Base-by-base conservation (phyloP, 192 early-diverging fungal genomes). In the Radiomyces spectabilis region DNA sequence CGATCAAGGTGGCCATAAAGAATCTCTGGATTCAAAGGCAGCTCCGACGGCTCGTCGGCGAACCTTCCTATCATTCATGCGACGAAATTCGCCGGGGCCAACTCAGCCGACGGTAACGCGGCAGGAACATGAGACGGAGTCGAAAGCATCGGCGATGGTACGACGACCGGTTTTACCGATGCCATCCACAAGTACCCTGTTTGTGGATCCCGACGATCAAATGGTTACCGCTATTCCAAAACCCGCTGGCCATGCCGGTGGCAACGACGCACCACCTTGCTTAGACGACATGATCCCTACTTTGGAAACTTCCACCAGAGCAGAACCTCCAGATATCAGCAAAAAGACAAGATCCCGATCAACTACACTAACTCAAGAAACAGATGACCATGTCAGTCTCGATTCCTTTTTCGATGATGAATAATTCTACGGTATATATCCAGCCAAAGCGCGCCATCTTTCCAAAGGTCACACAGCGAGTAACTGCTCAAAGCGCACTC, bases 121-220 rank as follows among this genome's bases (percentile, higher is more conserved):
- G 7, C 29, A 0, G 42, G 42, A 50, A 37, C 5, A 26, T 22
- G 38, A 16, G 18, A 5, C 30, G n/a, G n/a, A n/a, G n/a, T n/a
- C n/a, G n/a, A n/a, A n/a, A n/a, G n/a, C n/a, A n/a, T n/a, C n/a
- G n/a, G n/a, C n/a, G n/a, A n/a, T n/a, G n/a, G n/a, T 29, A 39
- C 25, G 5, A n/a, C 9, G 9, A 35, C 9, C n/a, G 1, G 26
- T 35, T 15, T 42, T 40, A 44, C 43, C 46, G 19, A 49, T 57
- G 56, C 51, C 52, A 16, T 42, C 47, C 24, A 4, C 60, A 21
- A 51, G 60, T 48, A 62, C 51, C 0, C 16, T 62, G 5, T 62
- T 62, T 38, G 60, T 55, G 33, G 60, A 62, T 41, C 60, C 60
- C 3, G 60, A 62, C 29, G 60, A 62, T n/a, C n/a, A n/a, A n/a